Evolutionary conservation across 2,329 filamentous ascomycete genomes (phyloP).

Genomic region (Clonostachys rhizophaga): DNA sequence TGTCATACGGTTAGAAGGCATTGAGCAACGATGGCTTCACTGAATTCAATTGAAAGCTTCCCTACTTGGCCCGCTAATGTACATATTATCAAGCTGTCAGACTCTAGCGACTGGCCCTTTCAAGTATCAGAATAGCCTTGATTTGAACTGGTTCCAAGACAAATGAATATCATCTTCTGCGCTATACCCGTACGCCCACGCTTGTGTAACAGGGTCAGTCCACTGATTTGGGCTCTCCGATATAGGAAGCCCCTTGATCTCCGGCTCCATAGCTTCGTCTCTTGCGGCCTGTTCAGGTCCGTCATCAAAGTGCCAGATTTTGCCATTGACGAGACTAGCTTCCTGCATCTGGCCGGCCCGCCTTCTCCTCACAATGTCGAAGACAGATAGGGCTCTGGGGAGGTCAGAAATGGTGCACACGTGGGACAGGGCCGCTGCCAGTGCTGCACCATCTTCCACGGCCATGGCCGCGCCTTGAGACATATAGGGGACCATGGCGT

Average conservation of each 20-base stretch:
- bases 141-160: too few relatives aligned
- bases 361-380: constrained; percentile 24
- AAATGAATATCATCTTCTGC: constrained; percentile 24
- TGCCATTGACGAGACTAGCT: constrained; percentile 37
- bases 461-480: constrained; percentile 37
- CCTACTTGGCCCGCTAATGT: too few relatives aligned
- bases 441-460: constrained; percentile 32
- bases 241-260: constrained; percentile 28
- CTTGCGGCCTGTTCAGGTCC: constrained; percentile 32
- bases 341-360: constrained; percentile 32
- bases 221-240: constrained; percentile 38
- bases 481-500: constrained; percentile 38
- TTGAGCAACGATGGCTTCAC: too few relatives aligned
- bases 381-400: constrained; percentile 22
- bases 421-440: constrained; percentile 21
- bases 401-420: constrained; percentile 18
- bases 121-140: too few relatives aligned
- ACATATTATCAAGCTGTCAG: too few relatives aligned
- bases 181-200: constrained; percentile 46
- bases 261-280: constrained; percentile 31
- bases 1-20: too few relatives aligned
- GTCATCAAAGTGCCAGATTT: constrained; percentile 40
- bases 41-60: too few relatives aligned
- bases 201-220: constrained; percentile 38
- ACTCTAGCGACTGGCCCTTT: too few relatives aligned